Percentiles rank a stretch among this genome's conserved stretches.
These are phyloP conservation scores for Sutorius eximius DNA, from an alignment of 1,284 basidiomycete genomes.

Conservation along the genomic window DNA sequence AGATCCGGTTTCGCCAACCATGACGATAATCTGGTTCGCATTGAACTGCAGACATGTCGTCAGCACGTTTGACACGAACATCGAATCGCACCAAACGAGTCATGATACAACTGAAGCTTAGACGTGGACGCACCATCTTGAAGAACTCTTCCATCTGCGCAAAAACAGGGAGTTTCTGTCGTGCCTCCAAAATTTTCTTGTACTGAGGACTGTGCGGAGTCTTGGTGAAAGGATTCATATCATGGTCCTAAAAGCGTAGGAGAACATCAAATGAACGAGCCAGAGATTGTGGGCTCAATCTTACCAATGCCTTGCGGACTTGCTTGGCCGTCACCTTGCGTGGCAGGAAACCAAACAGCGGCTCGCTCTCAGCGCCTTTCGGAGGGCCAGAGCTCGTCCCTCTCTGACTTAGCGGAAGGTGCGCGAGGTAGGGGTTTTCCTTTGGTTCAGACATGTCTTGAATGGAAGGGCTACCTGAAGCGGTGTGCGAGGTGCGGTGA, in stretches of 20 bases:
- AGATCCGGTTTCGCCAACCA: constrained; percentile 98
- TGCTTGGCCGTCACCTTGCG: constrained; percentile 74
- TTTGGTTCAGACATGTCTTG: constrained; percentile 17
- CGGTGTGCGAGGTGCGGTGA: constrained; percentile 1
- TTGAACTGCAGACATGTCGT: constrained; percentile 58
- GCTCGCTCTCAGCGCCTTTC: constrained; percentile 43
- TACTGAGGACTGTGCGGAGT: constrained; percentile 77
- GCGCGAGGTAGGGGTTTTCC: constrained; percentile 62
- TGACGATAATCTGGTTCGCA: constrained; percentile 87
- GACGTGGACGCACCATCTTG: constrained; percentile 64
- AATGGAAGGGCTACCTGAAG: background rate
- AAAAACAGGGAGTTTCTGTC: constrained; percentile 91
- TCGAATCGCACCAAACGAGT: constrained; percentile 39
- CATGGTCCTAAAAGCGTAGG: constrained; percentile 59
- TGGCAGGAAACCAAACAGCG: constrained; percentile 78
- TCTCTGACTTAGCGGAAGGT: constrained; percentile 39
- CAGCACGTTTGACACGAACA: constrained; percentile 17
- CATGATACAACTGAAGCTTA: background rate
- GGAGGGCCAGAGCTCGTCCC: constrained; percentile 18
- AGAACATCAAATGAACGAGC: background rate
- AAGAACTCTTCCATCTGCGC: constrained; percentile 93
- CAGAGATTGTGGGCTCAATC: constrained; percentile 20
- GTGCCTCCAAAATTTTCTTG: constrained; percentile 80
- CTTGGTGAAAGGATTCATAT: constrained; percentile 89
- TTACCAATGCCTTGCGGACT: constrained; percentile 72